Percentiles rank a stretch among this genome's conserved stretches.
phyloP scores from a whole-genome alignment of 2,329 filamentous ascomycete species.

The Clathrospora elynae region DNA sequence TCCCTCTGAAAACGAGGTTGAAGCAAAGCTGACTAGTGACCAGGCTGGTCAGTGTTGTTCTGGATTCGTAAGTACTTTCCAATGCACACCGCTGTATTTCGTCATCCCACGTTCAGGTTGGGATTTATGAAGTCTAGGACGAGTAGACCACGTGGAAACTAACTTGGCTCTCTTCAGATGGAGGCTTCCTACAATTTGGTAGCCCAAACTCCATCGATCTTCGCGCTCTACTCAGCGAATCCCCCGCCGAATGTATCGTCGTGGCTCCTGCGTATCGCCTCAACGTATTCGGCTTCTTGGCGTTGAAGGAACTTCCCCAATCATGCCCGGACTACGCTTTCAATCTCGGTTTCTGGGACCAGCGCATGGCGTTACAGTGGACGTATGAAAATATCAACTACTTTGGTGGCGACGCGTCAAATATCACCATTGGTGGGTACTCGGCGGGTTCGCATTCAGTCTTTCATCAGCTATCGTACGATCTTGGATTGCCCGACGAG shows the following conservation, averaged over 20 bases:
- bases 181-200: slow-evolving; percentile 64
- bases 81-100: too few relatives aligned
- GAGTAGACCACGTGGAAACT: slow-evolving; percentile 7
- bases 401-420: slow-evolving; percentile 58
- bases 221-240: slow-evolving; percentile 56
- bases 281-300: slow-evolving; percentile 62
- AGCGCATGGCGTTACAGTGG: slow-evolving; percentile 62
- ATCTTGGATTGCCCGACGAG: slow-evolving; percentile 55
- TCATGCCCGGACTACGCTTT: slow-evolving; percentile 42
- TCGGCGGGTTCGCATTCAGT: slow-evolving; percentile 62
- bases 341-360: slow-evolving; percentile 64
- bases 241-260: slow-evolving; percentile 53
- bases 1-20: neutral
- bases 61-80: slow-evolving; percentile 56
- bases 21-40: slow-evolving; percentile 5
- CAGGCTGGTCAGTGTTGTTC: slow-evolving; percentile 63
- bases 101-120: too few relatives aligned
- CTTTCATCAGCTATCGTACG: slow-evolving; percentile 63
- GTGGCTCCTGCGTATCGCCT: slow-evolving; percentile 63
- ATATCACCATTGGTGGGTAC: slow-evolving; percentile 62
- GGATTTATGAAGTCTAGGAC: neutral
- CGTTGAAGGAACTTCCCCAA: slow-evolving; percentile 55
- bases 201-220: slow-evolving; percentile 55
- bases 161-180: slow-evolving; percentile 45
- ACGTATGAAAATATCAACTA: slow-evolving; percentile 56